Evolutionary conservation across 768 basidiomycete genomes (phyloP).

Genomic region (Trichaptum fuscoviolaceum): DNA sequence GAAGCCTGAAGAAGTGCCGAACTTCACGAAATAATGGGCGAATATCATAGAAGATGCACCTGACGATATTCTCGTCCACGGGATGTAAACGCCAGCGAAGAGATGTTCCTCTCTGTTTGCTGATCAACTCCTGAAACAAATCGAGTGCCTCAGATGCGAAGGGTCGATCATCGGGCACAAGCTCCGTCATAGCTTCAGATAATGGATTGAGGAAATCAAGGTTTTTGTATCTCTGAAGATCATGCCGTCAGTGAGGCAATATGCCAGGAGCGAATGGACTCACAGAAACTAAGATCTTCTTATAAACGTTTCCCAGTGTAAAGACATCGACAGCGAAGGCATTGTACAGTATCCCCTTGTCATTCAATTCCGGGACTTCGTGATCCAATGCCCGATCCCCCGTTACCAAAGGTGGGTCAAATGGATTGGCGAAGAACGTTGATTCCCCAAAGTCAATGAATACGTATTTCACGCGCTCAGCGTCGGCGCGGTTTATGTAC

Average conservation of each 20-base stretch:
- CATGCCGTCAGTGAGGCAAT: background rate
- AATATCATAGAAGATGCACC: too few species aligned
- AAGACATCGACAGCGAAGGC: conserved; percentile 23
- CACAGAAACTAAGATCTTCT: conserved; percentile 16
- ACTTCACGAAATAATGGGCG: too few species aligned
- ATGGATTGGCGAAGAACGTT: conserved; percentile 22
- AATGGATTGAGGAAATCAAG: background rate
- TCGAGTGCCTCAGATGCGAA: background rate
- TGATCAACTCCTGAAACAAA: background rate
- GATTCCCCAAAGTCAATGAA: conserved; percentile 33
- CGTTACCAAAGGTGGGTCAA: conserved; percentile 31
- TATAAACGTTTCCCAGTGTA: conserved; percentile 20
- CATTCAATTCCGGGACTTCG: conserved; percentile 20
- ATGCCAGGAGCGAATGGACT: conserved; percentile 4
- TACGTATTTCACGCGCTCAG: conserved; percentile 27
- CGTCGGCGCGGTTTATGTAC: background rate
- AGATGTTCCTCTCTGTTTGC: background rate
- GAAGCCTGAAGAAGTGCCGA: too few species aligned
- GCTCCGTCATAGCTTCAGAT: background rate
- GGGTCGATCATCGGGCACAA: background rate
- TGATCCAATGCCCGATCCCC: conserved; percentile 25
- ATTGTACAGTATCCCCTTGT: conserved; percentile 15
- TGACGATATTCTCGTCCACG: too few species aligned
- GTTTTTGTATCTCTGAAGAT: background rate
- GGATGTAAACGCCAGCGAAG: background rate